These are phyloP conservation scores for Naganishia sp. DNA, from an alignment of 1,284 basidiomycete species.

Conservation along the genomic window DNA sequence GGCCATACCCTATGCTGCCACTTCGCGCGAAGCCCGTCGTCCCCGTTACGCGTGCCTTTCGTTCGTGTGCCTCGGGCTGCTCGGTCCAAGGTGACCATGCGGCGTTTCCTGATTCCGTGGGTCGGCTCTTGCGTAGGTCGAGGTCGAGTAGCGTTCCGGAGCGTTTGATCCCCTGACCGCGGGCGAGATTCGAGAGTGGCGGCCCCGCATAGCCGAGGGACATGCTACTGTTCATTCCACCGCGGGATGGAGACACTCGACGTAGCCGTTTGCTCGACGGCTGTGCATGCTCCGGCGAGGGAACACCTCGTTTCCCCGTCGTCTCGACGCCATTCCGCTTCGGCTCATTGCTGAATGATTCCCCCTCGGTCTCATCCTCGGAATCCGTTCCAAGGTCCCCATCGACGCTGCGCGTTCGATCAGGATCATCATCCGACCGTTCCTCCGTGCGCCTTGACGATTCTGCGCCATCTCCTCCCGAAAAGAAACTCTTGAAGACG, in stretches of 20 bases:
- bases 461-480: neutral
- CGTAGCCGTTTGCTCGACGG: constrained; percentile 8
- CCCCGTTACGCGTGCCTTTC: constrained; percentile 2
- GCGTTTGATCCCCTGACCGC: constrained; percentile 3
- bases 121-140: neutral
- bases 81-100: too few species aligned
- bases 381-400: constrained; percentile 10
- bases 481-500: constrained; percentile 13
- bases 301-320: neutral
- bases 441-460: neutral
- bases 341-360: constrained; percentile 2
- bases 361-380: neutral
- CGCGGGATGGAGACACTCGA: neutral
- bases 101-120: neutral
- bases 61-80: neutral
- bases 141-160: constrained; percentile 18
- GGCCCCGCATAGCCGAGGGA: constrained; percentile 6
- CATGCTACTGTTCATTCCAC: neutral
- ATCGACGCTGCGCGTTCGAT: constrained; percentile 19
- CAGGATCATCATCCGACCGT: constrained; percentile 6
- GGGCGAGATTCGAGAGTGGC: neutral
- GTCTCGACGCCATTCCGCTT: neutral
- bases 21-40: constrained; percentile 12
- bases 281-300: constrained; percentile 1
- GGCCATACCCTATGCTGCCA: constrained; percentile 18